Evolutionary conservation across 2,329 filamentous ascomycete genomes (phyloP), one percentile per base, ranked within the genome.

Genomic region (Phialocephala subalpina): DNA sequence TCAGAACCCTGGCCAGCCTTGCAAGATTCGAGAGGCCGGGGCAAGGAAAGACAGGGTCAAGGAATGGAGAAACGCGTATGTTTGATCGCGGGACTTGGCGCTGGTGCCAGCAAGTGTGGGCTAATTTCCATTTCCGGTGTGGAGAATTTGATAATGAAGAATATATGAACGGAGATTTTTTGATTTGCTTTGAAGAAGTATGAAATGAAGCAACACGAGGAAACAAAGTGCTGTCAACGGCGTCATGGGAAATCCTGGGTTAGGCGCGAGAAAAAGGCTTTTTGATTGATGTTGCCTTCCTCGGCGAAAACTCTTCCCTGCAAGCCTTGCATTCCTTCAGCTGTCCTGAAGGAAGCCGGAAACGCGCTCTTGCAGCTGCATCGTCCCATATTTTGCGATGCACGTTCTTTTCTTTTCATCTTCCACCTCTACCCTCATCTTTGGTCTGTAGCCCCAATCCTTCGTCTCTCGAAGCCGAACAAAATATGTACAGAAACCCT

Each of bases 401-500:
- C 49, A 53, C 29, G 27, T 25, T 53, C n/a, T 53, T 53, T 53
- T 25, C 5, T 29, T 2, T 2, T 49, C 45, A 49, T 25, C 2
- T 11, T 49, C 45, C 12, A n/a, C 4, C 12, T 42, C 38, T 14
- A 16, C 38, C 38, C 4, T n/a, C 45, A 18, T 33, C 27, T 55
- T 56, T 36, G n/a, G 53, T 35, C 29, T 36, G 16, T 29, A 38
- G 18, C 33, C 55, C 18, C 55, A 36, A 57, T 57, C 29, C 52
- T n/a, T 35, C 52, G 14, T 33, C 33, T 25, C 9, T 27, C 38
- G 18, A 38, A 57, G 55, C 33, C 55, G 2, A 38, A n/a, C 2
- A 40, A 38, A 57, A 57, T 57, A 57, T 57, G n/a, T 57, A 57
- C 55, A 57, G 20, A 25, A 25, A 38, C 33, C 33, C 12, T 36